Evolutionary conservation across 2,329 filamentous ascomycete genomes (phyloP).

Genomic region (Sphaerulina populicola): DNA sequence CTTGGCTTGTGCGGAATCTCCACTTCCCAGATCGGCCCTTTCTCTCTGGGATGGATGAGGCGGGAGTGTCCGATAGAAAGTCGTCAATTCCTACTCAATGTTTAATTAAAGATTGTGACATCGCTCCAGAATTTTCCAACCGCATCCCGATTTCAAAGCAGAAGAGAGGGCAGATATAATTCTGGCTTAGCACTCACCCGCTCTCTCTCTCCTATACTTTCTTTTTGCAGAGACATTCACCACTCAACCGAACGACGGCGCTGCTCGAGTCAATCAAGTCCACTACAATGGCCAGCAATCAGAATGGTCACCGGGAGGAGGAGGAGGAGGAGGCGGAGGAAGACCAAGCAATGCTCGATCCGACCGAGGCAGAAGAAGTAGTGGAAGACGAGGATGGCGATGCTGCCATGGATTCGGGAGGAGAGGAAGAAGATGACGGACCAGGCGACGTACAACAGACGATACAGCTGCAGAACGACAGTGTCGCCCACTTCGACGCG

Average conservation of each 20-base stretch:
- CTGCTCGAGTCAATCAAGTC: neutral
- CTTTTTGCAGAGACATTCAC: neutral
- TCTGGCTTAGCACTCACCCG: neutral
- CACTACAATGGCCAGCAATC: slow-evolving; percentile 10
- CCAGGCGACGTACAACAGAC: slow-evolving; percentile 47
- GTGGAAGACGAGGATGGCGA: slow-evolving; percentile 49
- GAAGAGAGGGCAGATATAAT: neutral
- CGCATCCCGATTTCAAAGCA: neutral
- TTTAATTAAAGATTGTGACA: neutral
- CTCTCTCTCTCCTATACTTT: too few species aligned
- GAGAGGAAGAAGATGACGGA: slow-evolving; percentile 48
- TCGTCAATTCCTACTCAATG: neutral
- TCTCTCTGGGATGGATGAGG: too few species aligned
- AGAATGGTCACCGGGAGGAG: slow-evolving; percentile 17
- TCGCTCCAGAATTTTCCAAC: neutral
- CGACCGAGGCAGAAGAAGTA: slow-evolving; percentile 72
- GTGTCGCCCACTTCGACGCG: slow-evolving; percentile 79
- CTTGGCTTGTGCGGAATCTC: too few species aligned
- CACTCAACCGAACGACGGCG: neutral
- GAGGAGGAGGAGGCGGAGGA: slow-evolving; percentile 42
- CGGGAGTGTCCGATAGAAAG: neutral
- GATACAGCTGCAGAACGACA: slow-evolving; percentile 82
- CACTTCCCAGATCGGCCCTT: too few species aligned
- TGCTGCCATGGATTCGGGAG: slow-evolving; percentile 73
- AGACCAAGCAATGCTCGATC: slow-evolving; percentile 64